Conservation (phyloP, 2,329 filamentous ascomycete species). For the Tolypocladium tropicale region DNA sequence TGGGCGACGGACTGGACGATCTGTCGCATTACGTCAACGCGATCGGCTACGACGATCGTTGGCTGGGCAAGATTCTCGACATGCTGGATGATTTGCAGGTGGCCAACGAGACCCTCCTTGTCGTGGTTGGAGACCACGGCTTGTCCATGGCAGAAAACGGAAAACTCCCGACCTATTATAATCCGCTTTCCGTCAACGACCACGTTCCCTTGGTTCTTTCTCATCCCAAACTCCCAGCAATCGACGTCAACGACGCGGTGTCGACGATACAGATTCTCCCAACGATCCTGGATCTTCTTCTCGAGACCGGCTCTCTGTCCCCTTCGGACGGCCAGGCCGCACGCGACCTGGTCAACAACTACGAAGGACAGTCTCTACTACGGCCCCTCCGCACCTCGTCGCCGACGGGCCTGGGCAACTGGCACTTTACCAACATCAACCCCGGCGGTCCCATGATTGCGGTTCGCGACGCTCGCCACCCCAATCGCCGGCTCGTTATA, state of each 20-base stretch:
- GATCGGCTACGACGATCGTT: neutral
- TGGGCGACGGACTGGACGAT: neutral
- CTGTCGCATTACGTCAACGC: neutral
- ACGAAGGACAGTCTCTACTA: slow-evolving; percentile 23
- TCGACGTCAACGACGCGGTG: slow-evolving; percentile 20
- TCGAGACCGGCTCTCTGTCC: slow-evolving; percentile 20
- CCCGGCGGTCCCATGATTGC: slow-evolving; percentile 11
- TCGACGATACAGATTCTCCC: slow-evolving; percentile 22
- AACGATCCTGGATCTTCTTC: slow-evolving; percentile 22
- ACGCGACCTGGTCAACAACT: slow-evolving; percentile 18
- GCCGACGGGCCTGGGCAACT: slow-evolving; percentile 6
- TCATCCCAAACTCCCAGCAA: slow-evolving; percentile 20
- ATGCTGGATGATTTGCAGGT: slow-evolving; percentile 1
- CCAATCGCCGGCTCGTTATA: slow-evolving; percentile 12
- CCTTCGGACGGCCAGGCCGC: slow-evolving; percentile 10
- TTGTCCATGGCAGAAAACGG: slow-evolving; percentile 20
- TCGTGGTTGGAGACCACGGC: slow-evolving; percentile 22
- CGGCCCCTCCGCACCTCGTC: slow-evolving; percentile 13
- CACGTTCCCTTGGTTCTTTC: slow-evolving; percentile 22
- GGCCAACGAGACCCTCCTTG: slow-evolving; percentile 19
- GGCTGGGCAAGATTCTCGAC: neutral
- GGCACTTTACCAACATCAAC: slow-evolving; percentile 14
- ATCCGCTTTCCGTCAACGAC: slow-evolving; percentile 20
- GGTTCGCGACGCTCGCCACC: slow-evolving; percentile 8
- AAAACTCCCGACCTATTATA: slow-evolving; percentile 20